These are phyloP conservation scores for Verruconis gallopava DNA, from an alignment of 2,329 filamentous ascomycete species.

Conservation along the genomic window DNA sequence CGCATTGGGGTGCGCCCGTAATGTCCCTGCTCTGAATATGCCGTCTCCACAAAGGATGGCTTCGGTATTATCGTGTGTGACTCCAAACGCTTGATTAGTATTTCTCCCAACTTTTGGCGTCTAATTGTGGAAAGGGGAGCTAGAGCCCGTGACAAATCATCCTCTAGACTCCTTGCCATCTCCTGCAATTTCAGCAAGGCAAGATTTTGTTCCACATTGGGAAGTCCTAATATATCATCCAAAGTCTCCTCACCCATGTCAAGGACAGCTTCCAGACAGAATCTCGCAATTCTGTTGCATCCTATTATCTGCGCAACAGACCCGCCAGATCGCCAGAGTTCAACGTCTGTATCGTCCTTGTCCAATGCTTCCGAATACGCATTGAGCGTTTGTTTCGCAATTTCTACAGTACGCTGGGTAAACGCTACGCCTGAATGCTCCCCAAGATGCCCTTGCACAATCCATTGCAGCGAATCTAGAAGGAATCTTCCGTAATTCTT, in stretches of 20 bases:
- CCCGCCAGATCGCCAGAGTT: conserved; percentile 49
- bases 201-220: conserved; percentile 44
- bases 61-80: conserved; percentile 36
- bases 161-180: conserved; percentile 38
- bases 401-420: conserved; percentile 18
- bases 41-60: conserved; percentile 19
- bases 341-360: conserved; percentile 50
- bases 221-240: conserved; percentile 39
- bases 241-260: conserved; percentile 47
- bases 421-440: conserved; percentile 15
- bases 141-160: conserved; percentile 42
- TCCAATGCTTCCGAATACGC: conserved; percentile 50
- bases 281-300: conserved; percentile 46
- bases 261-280: conserved; percentile 50
- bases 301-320: conserved; percentile 44
- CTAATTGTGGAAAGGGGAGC: conserved; percentile 37
- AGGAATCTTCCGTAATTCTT: conserved; percentile 92
- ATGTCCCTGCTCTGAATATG: neutral
- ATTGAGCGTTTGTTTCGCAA: conserved; percentile 31
- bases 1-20: conserved; percentile 7
- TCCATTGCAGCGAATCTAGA: conserved; percentile 58
- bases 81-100: conserved; percentile 41
- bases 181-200: conserved; percentile 38
- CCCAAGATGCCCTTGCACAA: conserved; percentile 24
- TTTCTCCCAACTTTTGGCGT: conserved; percentile 33